Evolutionary conservation across 306 rosid species (phyloP).

Genomic region (Dryas octopetala): DNA sequence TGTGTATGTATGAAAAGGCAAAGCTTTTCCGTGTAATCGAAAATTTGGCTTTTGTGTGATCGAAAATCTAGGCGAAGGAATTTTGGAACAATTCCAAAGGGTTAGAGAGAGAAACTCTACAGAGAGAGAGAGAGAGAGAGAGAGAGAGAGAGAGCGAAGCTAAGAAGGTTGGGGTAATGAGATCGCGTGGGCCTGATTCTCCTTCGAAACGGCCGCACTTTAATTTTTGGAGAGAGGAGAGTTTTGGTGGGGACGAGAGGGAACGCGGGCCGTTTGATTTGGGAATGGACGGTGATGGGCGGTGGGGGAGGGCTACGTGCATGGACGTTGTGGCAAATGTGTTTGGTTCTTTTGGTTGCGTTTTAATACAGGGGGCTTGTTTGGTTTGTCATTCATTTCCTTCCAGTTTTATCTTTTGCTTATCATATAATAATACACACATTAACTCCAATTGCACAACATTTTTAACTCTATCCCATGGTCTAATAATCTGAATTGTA

Average conservation of each 20-base stretch:
- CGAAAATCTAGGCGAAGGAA: neutral
- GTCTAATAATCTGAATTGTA: no score
- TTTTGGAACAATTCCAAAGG: constrained; percentile 14
- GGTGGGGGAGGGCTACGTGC: constrained; percentile 21
- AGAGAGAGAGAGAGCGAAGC: neutral
- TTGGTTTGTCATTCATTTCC: neutral
- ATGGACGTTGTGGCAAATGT: constrained; percentile 18
- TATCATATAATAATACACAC: no score
- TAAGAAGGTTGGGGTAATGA: constrained; percentile 10
- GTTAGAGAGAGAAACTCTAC: neutral
- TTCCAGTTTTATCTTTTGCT: no score
- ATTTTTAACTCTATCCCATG: no score
- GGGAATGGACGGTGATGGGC: constrained; percentile 25
- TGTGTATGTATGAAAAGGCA: neutral
- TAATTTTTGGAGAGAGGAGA: neutral
- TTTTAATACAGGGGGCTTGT: neutral
- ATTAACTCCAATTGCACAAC: no score
- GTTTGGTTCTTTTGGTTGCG: neutral
- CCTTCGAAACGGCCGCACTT: constrained; percentile 26
- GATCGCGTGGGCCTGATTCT: constrained; percentile 50
- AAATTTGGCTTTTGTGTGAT: neutral
- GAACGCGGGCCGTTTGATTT: constrained; percentile 24
- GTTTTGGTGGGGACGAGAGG: constrained; percentile 1
- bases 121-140: neutral
- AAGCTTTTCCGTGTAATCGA: neutral